These are phyloP conservation scores for Debaryomyces hansenii DNA, from an alignment of 805 yeast genomes.

Conservation along the genomic window DNA sequence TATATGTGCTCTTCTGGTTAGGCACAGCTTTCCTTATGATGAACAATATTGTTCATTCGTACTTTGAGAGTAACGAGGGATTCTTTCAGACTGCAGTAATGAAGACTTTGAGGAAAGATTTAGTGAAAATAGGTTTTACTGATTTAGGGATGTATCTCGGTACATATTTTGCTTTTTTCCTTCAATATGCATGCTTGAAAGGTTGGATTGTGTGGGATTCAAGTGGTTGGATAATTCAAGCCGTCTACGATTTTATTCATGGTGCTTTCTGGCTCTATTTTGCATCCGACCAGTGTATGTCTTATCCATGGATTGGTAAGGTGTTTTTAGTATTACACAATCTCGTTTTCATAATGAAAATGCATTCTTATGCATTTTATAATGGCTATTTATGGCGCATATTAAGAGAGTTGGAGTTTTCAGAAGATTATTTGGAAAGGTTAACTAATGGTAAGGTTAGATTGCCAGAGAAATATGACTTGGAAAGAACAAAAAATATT, in stretches of 20 bases:
- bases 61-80: conserved; percentile 42
- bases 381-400: conserved; percentile 86
- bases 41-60: conserved; percentile 55
- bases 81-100: conserved; percentile 55
- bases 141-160: conserved; percentile 75
- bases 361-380: conserved; percentile 89
- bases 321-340: conserved; percentile 84
- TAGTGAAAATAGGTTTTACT: conserved; percentile 66
- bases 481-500: conserved; percentile 23
- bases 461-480: conserved; percentile 21
- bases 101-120: conserved; percentile 55
- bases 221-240: conserved; percentile 64
- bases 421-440: conserved; percentile 44
- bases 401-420: conserved; percentile 50
- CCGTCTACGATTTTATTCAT: conserved; percentile 53
- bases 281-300: conserved; percentile 46
- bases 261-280: conserved; percentile 53
- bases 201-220: conserved; percentile 57
- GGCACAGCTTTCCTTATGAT: conserved; percentile 55
- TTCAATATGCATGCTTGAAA: conserved; percentile 56
- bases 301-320: conserved; percentile 87
- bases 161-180: conserved; percentile 56
- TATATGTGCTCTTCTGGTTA: conserved; percentile 80
- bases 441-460: conserved; percentile 27
- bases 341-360: conserved; percentile 87